A percentile compares a stretch with the other conserved stretches of the same genome.
These are phyloP conservation scores for Ceratobasidium sp. DNA, from an alignment of 1,284 basidiomycete species.

Conservation along the genomic window DNA sequence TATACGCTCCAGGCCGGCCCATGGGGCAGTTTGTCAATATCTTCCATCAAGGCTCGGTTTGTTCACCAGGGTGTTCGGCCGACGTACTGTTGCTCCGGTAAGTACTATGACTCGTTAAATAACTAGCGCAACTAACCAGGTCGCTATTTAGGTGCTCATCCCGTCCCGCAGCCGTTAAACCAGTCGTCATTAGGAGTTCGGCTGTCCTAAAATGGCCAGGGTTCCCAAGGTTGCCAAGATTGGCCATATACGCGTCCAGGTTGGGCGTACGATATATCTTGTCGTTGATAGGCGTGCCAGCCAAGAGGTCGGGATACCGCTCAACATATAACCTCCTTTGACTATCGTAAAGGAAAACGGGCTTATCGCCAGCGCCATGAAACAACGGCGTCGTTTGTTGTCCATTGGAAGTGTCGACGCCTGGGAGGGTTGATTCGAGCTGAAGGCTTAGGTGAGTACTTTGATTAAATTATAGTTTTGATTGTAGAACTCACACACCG, in stretches of 20 bases:
- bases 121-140: neutral
- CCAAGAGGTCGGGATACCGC: neutral
- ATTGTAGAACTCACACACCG: too few species aligned
- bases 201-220: neutral
- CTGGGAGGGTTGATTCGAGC: too few species aligned
- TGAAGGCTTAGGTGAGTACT: too few species aligned
- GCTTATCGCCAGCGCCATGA: neutral
- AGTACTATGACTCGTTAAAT: neutral
- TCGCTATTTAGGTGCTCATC: constrained; percentile 18
- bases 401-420: neutral
- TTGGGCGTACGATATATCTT: neutral
- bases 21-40: constrained; percentile 13
- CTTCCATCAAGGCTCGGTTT: neutral
- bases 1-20: constrained; percentile 7
- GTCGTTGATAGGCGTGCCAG: constrained; percentile 18
- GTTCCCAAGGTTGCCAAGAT: constrained; percentile 3
- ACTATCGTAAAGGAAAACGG: neutral
- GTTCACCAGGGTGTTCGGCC: constrained; percentile 22
- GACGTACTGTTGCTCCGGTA: neutral
- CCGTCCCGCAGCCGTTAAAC: neutral
- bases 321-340: constrained; percentile 9
- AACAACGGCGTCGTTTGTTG: neutral
- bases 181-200: constrained; percentile 26
- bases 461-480: too few species aligned
- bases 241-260: constrained; percentile 9